These are phyloP conservation scores for Casuarina glauca DNA, from an alignment of 306 rosid species.

Conservation along the genomic window DNA sequence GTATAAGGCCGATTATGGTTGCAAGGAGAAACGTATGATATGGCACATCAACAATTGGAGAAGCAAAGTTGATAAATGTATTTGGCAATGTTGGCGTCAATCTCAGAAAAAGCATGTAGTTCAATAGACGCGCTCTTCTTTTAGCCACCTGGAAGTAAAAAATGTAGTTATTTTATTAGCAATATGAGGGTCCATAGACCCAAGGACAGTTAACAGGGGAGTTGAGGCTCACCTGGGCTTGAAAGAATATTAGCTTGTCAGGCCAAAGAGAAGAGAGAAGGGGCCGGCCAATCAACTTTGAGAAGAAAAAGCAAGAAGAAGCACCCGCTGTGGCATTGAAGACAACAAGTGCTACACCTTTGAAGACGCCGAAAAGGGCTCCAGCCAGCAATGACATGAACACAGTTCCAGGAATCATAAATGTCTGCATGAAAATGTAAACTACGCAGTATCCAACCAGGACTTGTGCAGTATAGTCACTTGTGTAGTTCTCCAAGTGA, in stretches of 20 bases:
- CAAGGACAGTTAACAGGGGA: background rate
- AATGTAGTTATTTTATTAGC: slow-evolving; percentile 5
- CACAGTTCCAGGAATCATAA: slow-evolving; percentile 99
- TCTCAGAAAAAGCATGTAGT: slow-evolving; percentile 95
- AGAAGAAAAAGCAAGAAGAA: slow-evolving; percentile 89
- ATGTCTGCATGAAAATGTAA: slow-evolving; percentile 97
- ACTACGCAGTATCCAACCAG: slow-evolving; percentile 93
- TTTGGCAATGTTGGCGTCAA: slow-evolving; percentile 93
- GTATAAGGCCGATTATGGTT: slow-evolving; percentile 83
- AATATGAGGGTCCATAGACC: background rate
- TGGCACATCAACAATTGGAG: slow-evolving; percentile 96
- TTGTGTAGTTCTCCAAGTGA: slow-evolving; percentile 94
- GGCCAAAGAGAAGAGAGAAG: slow-evolving; percentile 81
- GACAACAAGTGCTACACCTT: slow-evolving; percentile 89
- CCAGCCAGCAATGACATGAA: slow-evolving; percentile 99
- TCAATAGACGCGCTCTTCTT: slow-evolving; percentile 72
- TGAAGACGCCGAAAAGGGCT: slow-evolving; percentile 85
- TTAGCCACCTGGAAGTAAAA: slow-evolving; percentile 71
- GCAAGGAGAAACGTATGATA: slow-evolving; percentile 79
- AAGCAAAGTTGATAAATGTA: slow-evolving; percentile 90
- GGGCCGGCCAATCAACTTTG: slow-evolving; percentile 88
- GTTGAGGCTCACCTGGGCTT: slow-evolving; percentile 59
- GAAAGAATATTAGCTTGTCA: slow-evolving; percentile 77
- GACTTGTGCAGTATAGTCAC: slow-evolving; percentile 98
- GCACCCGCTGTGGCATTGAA: slow-evolving; percentile 95